Percentiles rank a stretch among this genome's conserved stretches.
Evolutionary conservation across 2,329 filamentous ascomycete genomes (phyloP).

Genomic region (Acephala macrosclerotiorum): DNA sequence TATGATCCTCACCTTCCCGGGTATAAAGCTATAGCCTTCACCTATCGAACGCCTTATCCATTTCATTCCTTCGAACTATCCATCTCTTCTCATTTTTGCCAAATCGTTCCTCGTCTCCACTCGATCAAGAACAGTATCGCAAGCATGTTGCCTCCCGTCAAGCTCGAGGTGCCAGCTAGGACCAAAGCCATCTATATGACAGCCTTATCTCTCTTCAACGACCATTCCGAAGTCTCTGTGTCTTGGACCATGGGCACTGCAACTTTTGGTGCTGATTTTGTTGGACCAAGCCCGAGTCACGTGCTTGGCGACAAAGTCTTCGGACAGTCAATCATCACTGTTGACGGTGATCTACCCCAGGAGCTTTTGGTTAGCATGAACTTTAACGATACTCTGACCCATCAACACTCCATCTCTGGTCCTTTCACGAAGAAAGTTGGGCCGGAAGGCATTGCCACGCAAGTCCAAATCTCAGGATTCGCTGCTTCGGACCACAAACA

Average conservation of each 20-base stretch:
- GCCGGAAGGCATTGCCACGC: constrained; percentile 13
- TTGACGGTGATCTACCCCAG: constrained; percentile 8
- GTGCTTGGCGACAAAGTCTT: constrained; percentile 23
- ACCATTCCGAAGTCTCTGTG: constrained; percentile 13
- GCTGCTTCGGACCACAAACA: constrained; percentile 15
- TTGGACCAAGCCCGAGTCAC: constrained; percentile 15
- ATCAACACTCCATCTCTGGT: constrained; percentile 2
- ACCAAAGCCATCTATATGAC: constrained; percentile 21
- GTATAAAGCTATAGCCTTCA: not conserved
- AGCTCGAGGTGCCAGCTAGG: constrained; percentile 13
- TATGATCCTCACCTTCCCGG: not conserved
- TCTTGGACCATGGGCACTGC: constrained; percentile 21
- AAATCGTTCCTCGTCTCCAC: not conserved
- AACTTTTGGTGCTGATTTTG: constrained; percentile 21
- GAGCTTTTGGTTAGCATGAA: constrained; percentile 22
- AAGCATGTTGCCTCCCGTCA: constrained; percentile 17
- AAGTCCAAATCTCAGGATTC: constrained; percentile 21
- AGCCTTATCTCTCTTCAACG: constrained; percentile 18
- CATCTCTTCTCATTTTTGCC: too few relatives aligned
- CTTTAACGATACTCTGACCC: constrained; percentile 11
- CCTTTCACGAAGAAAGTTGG: constrained; percentile 16
- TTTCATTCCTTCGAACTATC: not conserved
- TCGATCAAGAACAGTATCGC: too few relatives aligned
- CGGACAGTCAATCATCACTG: constrained; percentile 15
- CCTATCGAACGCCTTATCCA: too few relatives aligned